Evolutionary conservation across 192 early-diverging fungal genomes (phyloP), one percentile per base, ranked within the genome.

Genomic region (Blastocladiella britannica): DNA sequence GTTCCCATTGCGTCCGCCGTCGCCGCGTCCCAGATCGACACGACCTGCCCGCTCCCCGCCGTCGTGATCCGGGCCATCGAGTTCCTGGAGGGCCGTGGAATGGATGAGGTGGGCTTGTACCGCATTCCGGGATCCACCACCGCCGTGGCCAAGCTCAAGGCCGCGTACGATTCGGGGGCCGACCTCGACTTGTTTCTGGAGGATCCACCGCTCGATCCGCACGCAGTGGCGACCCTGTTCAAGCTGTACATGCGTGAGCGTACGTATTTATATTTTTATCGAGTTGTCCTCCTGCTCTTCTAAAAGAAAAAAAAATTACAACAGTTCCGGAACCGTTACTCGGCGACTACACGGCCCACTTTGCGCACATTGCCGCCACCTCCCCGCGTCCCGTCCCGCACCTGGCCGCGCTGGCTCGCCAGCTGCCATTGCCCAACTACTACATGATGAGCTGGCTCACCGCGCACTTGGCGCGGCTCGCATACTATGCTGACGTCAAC

Each of bases 241-340:
- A 81, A 78, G 54, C 65, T 74, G 57, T 81, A 78, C 57, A 55
- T 81, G 22, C 62, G 79, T 59, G 76, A 81, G 62, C 64, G 77
- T 79, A 73, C 63, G 71, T 63, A 26, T 12, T 7, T 54, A 30
- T 25, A 28, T 28, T n/a, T 26, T 25, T 23, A 26, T n/a, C n/a
- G n/a, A n/a, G n/a, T n/a, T n/a, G n/a, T n/a, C n/a, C n/a, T n/a
- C n/a, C n/a, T n/a, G n/a, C n/a, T n/a, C 25, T 2, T 18, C 26
- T 24, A n/a, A 58, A 20, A 29, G 5, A 37, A 9, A 28, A 25
- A 25, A 29, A 12, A n/a, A 43, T 6, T 25, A 23, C 56, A 23
- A 67, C 77, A 31, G 62, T 78, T 6, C 70, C 79, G 1, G 63
- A 58, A 18, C 54, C 60, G 28, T 53, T 81, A 18, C 53, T 65